These are phyloP conservation scores for Boeremia exigua DNA, from an alignment of 2,329 filamentous ascomycete genomes.

Conservation along the genomic window DNA sequence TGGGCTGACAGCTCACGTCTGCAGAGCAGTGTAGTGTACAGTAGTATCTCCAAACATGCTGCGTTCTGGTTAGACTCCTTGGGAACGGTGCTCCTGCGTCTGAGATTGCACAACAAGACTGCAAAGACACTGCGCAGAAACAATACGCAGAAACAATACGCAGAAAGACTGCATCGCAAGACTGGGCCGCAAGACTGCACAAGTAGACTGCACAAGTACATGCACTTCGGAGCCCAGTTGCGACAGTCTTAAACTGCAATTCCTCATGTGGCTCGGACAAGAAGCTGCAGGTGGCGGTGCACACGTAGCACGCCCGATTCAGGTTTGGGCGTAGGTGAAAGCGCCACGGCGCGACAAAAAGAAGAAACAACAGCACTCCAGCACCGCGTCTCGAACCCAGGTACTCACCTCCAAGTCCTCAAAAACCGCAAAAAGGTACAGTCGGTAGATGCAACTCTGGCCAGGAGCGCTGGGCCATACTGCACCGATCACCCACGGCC, in stretches of 20 bases:
- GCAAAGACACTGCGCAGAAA: too few species aligned
- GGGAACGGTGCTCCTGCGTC: too few species aligned
- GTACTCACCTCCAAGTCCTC: neutral
- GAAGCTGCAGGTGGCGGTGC: neutral
- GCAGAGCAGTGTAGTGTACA: too few species aligned
- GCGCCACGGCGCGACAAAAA: neutral
- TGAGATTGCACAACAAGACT: too few species aligned
- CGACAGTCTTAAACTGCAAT: neutral
- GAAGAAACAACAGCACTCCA: neutral
- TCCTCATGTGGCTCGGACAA: neutral
- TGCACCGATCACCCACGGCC: neutral
- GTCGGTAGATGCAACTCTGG: slow-evolving; percentile 8
- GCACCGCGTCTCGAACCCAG: slow-evolving; percentile 1
- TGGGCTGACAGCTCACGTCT: too few species aligned
- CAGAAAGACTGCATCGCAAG: too few species aligned
- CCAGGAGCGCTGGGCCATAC: slow-evolving; percentile 10
- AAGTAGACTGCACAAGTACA: neutral
- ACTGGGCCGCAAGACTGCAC: too few species aligned
- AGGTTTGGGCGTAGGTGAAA: neutral
- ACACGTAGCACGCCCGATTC: neutral
- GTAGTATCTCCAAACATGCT: too few species aligned
- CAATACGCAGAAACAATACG: too few species aligned
- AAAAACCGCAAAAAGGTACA: neutral
- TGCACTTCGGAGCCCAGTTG: neutral
- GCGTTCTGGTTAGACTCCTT: too few species aligned